Conservation (phyloP, 2,329 filamentous ascomycete species). For the Talaromyces pinophilus region DNA sequence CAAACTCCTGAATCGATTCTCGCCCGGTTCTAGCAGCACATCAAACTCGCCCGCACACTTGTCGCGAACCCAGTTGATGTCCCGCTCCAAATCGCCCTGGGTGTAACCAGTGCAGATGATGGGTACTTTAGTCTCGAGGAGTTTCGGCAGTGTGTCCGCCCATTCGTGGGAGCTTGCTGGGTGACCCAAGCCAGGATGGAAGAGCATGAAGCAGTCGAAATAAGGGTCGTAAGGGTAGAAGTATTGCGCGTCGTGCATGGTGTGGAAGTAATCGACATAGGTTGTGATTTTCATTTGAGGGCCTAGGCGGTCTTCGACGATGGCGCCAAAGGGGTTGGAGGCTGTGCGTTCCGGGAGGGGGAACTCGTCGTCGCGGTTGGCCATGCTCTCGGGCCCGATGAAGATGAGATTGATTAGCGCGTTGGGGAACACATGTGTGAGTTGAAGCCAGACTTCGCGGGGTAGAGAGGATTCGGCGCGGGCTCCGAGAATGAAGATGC, state of each 20-base stretch:
- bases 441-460: constrained; percentile 88
- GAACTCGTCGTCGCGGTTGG: constrained; percentile 88
- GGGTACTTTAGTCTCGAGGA: constrained; percentile 93
- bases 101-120: constrained; percentile 96
- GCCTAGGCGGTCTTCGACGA: constrained; percentile 87
- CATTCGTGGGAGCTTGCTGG: constrained; percentile 92
- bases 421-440: constrained; percentile 92
- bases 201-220: constrained; percentile 95
- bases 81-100: constrained; percentile 88
- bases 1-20: constrained; percentile 91
- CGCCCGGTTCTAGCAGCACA: constrained; percentile 83
- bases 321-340: constrained; percentile 85
- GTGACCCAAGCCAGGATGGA: constrained; percentile 94
- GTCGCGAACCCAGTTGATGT: constrained; percentile 85
- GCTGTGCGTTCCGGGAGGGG: constrained; percentile 84
- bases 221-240: constrained; percentile 97
- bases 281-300: constrained; percentile 94
- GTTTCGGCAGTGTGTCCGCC: constrained; percentile 82
- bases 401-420: constrained; percentile 89
- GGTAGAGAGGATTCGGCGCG: constrained; percentile 97
- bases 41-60: constrained; percentile 90
- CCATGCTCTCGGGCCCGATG: constrained; percentile 94
- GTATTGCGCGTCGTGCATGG: constrained; percentile 82
- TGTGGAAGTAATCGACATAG: constrained; percentile 98
- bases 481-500: constrained; percentile 89